Base-by-base conservation (phyloP, 768 basidiomycete genomes). In the Psilocybe sp. region DNA sequence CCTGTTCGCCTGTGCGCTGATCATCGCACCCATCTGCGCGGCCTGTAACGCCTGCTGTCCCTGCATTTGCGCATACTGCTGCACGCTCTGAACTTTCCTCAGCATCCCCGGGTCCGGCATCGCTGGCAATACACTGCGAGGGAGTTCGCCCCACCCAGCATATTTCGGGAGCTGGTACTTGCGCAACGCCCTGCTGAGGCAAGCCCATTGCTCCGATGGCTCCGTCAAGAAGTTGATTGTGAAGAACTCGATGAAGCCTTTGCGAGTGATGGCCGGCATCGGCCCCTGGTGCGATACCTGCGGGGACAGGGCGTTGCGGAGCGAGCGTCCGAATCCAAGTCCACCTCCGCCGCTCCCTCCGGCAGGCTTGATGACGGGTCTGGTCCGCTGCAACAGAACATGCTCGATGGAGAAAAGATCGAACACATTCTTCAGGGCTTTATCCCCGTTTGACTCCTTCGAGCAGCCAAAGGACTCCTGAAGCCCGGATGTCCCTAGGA, bases 351-450 rank as follows among this genome's bases (percentile, higher is more conserved):
- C 49, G 34, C 3, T 47, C 48, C 11, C 48, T 49, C 9, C 48
- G 36, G 35, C 50, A 47, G 20, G 46, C 48, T 11, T 54, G 52
- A 7, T 43, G 31, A 7, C 23, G 5, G 52, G 32, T 39, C 46
- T 47, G 9, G 6, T 13, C 9, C 52, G 48, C 28, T 54, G 44
- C 16, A 54, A 45, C 20, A 54, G 44, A 8, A 54, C 33, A 39
- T 54, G 48, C 8, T 54, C 52, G 14, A 54, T 54, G 5, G 52
- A 54, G 28, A 54, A 54, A 9, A 54, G 52, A 33, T 54, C 52
- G 11, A 23, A 54, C 1, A 44, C 47, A 20, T 50, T 54, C 48
- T 54, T 54, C n/a, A 54, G 52, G 5, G 48, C 14, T 40, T 54
- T 54, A 40, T 54, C 52, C 1, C 48, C 52, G 20, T 36, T 54